Evolutionary conservation across 140 eudicot genomes (phyloP).

Genomic region (Cichorium intybus): DNA sequence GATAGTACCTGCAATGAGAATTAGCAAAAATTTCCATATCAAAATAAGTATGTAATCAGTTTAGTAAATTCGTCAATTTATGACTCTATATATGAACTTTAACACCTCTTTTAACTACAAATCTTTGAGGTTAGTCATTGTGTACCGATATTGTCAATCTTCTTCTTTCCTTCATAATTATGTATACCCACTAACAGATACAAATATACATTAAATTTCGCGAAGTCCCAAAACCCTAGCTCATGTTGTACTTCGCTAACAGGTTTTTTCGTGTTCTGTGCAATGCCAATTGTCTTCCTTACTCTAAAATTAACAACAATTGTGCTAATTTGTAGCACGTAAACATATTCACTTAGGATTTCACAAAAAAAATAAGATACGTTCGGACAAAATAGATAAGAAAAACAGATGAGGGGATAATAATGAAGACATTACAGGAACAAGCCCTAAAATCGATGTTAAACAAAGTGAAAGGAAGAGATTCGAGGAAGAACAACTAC

Average conservation of each 20-base stretch:
- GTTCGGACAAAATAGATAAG: neutral
- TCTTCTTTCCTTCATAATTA: neutral
- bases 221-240: slow-evolving; percentile 24
- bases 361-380: neutral
- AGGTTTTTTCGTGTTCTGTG: neutral
- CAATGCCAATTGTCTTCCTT: slow-evolving; percentile 14
- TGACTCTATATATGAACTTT: neutral
- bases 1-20: neutral
- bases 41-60: neutral
- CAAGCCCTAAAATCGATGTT: slow-evolving; percentile 2
- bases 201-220: neutral
- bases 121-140: neutral
- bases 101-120: neutral
- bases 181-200: neutral
- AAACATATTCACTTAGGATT: neutral
- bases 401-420: neutral
- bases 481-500: slow-evolving; percentile 10
- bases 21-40: neutral
- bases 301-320: neutral
- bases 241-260: slow-evolving; percentile 4
- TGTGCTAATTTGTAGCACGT: neutral
- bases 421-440: slow-evolving; percentile 2
- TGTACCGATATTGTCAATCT: neutral
- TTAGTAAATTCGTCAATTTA: neutral
- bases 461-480: neutral